Conservation (phyloP, 78 protist species). For the Speleostelium caveatum region DNA sequence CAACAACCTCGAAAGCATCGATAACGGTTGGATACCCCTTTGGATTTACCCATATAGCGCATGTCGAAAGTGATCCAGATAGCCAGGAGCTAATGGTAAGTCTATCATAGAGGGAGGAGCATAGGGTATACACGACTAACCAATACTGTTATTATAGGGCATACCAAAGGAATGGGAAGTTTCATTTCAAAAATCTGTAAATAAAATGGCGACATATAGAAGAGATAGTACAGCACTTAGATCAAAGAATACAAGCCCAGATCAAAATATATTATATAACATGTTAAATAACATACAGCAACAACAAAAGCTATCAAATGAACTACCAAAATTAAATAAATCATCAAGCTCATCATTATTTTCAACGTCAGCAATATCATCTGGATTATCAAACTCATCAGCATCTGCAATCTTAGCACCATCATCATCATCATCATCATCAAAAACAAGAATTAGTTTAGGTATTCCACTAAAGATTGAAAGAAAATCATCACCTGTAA, state of each 20-base stretch:
- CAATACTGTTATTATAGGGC: slow-evolving; percentile 1
- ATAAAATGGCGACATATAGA: slow-evolving; percentile 37
- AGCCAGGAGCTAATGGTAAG: slow-evolving; percentile 39
- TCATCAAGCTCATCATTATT: not conserved
- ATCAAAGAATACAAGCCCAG: not conserved
- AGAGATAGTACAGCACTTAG: slow-evolving; percentile 63
- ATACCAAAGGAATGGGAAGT: slow-evolving; percentile 41
- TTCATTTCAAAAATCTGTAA: slow-evolving; percentile 61
- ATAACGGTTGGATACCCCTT: slow-evolving; percentile 40
- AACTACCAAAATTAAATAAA: no score
- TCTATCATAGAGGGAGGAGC: not conserved
- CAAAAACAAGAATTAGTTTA: not conserved
- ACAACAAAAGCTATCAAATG: not conserved
- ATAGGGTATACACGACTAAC: not conserved
- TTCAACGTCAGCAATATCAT: not conserved
- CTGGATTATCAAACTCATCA: not conserved
- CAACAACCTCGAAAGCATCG: not conserved
- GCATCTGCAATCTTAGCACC: not conserved
- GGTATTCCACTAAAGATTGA: no score
- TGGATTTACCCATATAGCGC: slow-evolving; percentile 40
- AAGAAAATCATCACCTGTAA: not conserved
- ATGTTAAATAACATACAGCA: not conserved
- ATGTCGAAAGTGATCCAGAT: slow-evolving; percentile 31
- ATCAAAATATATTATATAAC: not conserved
- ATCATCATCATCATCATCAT: not conserved